Evolutionary conservation across 371 early-diverging fungal species (phyloP).

Genomic region (Syncephalastrum contaminatum): DNA sequence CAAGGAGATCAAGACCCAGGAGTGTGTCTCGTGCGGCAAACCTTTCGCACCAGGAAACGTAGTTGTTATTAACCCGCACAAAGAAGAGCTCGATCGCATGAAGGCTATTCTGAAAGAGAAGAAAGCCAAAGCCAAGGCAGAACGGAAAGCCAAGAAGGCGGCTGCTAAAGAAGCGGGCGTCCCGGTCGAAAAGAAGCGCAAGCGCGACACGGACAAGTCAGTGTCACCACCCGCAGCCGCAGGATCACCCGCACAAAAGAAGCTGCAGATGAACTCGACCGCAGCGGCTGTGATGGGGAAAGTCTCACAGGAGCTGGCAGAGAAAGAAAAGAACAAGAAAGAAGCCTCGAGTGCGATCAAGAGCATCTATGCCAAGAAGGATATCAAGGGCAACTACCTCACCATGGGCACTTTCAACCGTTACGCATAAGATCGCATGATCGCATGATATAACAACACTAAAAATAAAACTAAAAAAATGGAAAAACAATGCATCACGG

Average conservation of each 20-base stretch:
- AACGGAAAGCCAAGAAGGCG: conserved; percentile 52
- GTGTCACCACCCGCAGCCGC: background rate
- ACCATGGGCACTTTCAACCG: conserved; percentile 73
- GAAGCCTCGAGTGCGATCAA: conserved; percentile 53
- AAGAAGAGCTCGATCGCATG: conserved; percentile 63
- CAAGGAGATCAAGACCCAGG: conserved; percentile 67
- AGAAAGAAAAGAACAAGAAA: conserved; percentile 30
- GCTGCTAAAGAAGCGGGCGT: conserved; percentile 22
- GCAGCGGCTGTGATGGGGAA: conserved; percentile 56
- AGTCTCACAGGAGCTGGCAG: conserved; percentile 56
- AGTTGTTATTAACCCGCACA: conserved; percentile 75
- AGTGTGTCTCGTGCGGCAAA: conserved; percentile 70
- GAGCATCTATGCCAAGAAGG: conserved; percentile 55
- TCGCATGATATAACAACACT: no score
- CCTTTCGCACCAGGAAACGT: conserved; percentile 60
- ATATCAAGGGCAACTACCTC: conserved; percentile 56
- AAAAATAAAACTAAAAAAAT: no score
- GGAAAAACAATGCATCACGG: no score
- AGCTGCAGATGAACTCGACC: conserved; percentile 25
- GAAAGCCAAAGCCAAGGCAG: conserved; percentile 58
- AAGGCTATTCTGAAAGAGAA: conserved; percentile 53
- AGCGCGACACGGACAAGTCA: conserved; percentile 15
- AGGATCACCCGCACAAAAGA: conserved; percentile 9
- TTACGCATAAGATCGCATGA: conserved; percentile 25
- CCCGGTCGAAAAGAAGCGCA: conserved; percentile 28